phyloP scores from a whole-genome alignment of 352 stramenopile genomes.

The Albugo laibachii region DNA sequence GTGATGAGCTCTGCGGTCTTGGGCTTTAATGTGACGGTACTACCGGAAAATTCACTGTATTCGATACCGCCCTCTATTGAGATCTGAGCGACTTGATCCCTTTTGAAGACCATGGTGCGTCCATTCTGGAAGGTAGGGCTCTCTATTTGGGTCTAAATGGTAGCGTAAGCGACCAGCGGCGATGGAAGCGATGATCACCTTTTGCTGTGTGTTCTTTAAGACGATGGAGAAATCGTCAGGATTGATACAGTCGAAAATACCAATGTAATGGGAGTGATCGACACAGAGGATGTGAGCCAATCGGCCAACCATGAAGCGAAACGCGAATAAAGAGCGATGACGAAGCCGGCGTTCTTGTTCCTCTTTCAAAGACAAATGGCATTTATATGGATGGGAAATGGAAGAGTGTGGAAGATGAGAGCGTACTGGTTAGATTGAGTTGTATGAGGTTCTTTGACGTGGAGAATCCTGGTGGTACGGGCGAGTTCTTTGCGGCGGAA shows the following conservation, averaged over 20 bases:
- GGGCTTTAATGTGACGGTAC: not conserved
- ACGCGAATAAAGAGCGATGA: slow-evolving; percentile 61
- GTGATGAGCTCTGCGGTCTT: slow-evolving; percentile 35
- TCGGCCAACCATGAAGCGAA: slow-evolving; percentile 64
- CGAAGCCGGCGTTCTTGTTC: slow-evolving; percentile 39
- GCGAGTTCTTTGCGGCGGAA: too few species aligned
- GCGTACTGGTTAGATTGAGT: too few species aligned
- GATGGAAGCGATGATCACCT: slow-evolving; percentile 4
- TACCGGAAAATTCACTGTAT: slow-evolving; percentile 29
- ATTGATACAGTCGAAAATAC: slow-evolving; percentile 63
- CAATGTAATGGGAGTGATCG: slow-evolving; percentile 36
- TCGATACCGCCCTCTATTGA: slow-evolving; percentile 31
- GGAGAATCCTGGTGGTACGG: too few species aligned
- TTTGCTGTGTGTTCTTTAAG: slow-evolving; percentile 48
- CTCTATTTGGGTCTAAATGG: slow-evolving; percentile 1
- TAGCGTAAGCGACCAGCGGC: not conserved
- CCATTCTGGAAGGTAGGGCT: slow-evolving; percentile 38
- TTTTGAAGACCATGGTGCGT: slow-evolving; percentile 58
- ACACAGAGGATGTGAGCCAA: slow-evolving; percentile 44
- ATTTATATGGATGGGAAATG: too few species aligned
- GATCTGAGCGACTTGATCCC: slow-evolving; percentile 39
- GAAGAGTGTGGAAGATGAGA: too few species aligned
- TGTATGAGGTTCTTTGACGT: too few species aligned
- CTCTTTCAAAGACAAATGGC: not conserved
- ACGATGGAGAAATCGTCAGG: slow-evolving; percentile 70